phyloP scores from a whole-genome alignment of 192 early-diverging fungal genomes.

The Coemansia sp. region DNA sequence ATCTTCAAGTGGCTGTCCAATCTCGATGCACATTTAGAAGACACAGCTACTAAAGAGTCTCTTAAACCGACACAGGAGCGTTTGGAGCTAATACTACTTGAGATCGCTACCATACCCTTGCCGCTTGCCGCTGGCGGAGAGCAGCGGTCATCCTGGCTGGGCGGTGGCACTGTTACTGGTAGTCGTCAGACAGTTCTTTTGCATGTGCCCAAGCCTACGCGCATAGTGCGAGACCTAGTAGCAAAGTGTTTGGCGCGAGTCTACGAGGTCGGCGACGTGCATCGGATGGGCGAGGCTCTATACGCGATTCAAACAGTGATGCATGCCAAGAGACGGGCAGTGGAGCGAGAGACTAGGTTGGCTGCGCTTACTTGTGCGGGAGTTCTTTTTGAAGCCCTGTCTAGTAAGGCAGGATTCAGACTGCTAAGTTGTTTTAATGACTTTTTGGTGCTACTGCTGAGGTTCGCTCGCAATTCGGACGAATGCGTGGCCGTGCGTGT shows the following conservation, averaged over 20 bases:
- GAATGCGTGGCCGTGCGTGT: constrained; percentile 64
- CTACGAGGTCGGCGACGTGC: constrained; percentile 43
- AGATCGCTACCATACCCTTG: constrained; percentile 67
- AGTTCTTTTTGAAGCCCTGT: constrained; percentile 74
- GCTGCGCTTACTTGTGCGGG: constrained; percentile 79
- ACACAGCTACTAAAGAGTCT: constrained; percentile 21
- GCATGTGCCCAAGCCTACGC: constrained; percentile 33
- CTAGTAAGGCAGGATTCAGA: constrained; percentile 42
- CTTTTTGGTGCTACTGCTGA: constrained; percentile 25
- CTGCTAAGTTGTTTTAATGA: constrained; percentile 56
- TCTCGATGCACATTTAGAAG: constrained; percentile 76
- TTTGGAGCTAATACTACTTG: constrained; percentile 71
- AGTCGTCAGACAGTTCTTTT: constrained; percentile 31
- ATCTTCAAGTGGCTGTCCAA: constrained; percentile 89
- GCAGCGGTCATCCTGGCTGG: constrained; percentile 68
- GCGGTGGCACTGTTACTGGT: constrained; percentile 36
- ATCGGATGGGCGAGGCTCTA: constrained; percentile 37
- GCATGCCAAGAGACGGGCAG: constrained; percentile 4
- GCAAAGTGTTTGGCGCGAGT: constrained; percentile 32
- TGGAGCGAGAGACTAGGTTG: constrained; percentile 15
- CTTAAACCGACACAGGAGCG: constrained; percentile 67
- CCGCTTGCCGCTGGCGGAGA: constrained; percentile 64
- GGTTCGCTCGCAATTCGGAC: constrained; percentile 12
- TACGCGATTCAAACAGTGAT: constrained; percentile 34
- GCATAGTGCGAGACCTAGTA: constrained; percentile 36